These are phyloP conservation scores for Boletus speciosus DNA, from an alignment of 768 basidiomycete species.

Conservation along the genomic window DNA sequence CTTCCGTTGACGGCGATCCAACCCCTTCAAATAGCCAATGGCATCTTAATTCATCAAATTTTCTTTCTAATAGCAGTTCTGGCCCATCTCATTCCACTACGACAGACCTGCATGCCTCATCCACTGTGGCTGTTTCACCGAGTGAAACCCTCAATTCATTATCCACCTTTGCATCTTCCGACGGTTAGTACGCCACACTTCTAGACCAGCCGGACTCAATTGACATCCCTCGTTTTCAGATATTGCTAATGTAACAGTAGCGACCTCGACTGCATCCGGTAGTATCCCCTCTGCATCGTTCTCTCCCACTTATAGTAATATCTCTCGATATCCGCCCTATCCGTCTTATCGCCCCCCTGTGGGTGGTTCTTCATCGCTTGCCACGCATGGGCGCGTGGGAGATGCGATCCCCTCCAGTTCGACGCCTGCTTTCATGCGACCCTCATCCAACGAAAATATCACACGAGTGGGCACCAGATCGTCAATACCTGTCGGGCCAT, in stretches of 20 bases:
- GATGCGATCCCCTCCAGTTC: constrained; percentile 4
- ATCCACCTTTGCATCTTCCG: constrained; percentile 16
- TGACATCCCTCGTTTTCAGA: constrained; percentile 13
- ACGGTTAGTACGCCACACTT: constrained; percentile 19
- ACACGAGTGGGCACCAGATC: constrained; percentile 11
- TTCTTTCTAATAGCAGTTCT: constrained; percentile 14
- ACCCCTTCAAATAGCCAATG: constrained; percentile 15
- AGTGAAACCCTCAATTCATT: constrained; percentile 13
- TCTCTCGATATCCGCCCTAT: constrained; percentile 18
- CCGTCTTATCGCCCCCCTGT: constrained; percentile 24
- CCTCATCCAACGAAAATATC: constrained; percentile 10
- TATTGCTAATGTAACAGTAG: neutral
- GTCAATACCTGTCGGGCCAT: constrained; percentile 7
- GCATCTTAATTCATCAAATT: constrained; percentile 17
- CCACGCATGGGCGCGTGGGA: constrained; percentile 17
- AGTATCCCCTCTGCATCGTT: constrained; percentile 18
- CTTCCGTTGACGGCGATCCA: constrained; percentile 19
- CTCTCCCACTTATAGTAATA: constrained; percentile 21
- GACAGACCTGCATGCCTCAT: constrained; percentile 2
- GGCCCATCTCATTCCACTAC: constrained; percentile 1
- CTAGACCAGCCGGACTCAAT: constrained; percentile 4
- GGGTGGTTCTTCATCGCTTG: constrained; percentile 11
- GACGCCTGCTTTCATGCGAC: constrained; percentile 18
- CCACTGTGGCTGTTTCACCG: constrained; percentile 9
- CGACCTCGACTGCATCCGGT: constrained; percentile 12